phyloP scores from a whole-genome alignment of 2,329 filamentous ascomycete species.

The Fusarium albosuccineum region DNA sequence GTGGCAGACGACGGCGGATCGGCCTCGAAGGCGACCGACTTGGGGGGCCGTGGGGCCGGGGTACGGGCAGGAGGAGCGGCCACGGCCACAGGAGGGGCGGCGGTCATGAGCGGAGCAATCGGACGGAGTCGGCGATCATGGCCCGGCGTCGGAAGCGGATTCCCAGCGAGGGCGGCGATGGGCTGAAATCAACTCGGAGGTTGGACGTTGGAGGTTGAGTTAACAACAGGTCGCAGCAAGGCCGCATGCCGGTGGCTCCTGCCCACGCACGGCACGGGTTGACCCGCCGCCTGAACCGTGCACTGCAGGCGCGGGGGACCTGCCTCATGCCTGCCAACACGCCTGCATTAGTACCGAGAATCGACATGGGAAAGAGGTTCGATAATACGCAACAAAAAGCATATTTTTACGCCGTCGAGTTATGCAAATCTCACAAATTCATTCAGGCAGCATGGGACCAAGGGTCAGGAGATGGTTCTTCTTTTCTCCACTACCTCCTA shows the following conservation, averaged over 20 bases:
- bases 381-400: not conserved
- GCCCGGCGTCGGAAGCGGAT: constrained; percentile 29
- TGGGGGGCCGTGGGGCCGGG: constrained; percentile 39
- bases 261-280: constrained; percentile 39
- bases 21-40: constrained; percentile 39
- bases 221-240: constrained; percentile 39
- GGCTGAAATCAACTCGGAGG: not conserved
- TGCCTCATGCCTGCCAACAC: not conserved
- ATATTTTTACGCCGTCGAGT: constrained; percentile 5
- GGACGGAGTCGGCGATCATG: constrained; percentile 42
- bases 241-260: constrained; percentile 41
- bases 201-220: constrained; percentile 37
- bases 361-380: constrained; percentile 7
- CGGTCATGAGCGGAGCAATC: constrained; percentile 48
- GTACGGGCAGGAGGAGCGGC: constrained; percentile 39
- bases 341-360: constrained; percentile 27
- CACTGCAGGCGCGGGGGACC: constrained; percentile 33
- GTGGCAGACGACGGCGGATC: constrained; percentile 44
- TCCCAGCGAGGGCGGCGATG: constrained; percentile 1
- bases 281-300: constrained; percentile 39
- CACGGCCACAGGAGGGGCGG: constrained; percentile 35
- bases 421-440: constrained; percentile 5
- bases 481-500: constrained; percentile 15
- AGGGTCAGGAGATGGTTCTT: constrained; percentile 27
- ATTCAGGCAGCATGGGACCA: not conserved